Evolutionary conservation across 345 rosid genomes (phyloP).

Genomic region (Syzygium oleosum): DNA sequence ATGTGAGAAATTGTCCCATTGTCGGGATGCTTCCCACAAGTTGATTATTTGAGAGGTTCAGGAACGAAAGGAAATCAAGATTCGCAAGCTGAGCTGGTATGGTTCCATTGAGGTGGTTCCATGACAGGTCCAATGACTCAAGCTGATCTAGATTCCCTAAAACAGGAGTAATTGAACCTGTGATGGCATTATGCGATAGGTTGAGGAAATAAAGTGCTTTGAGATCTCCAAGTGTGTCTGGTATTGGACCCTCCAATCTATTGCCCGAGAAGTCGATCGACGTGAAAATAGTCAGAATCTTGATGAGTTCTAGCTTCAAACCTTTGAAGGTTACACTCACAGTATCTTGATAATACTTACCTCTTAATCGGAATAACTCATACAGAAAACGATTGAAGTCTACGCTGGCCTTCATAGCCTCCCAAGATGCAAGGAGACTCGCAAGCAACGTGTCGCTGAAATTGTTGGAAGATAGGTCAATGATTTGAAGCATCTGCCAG

Average conservation of each 20-base stretch:
- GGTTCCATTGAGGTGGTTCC: constrained; percentile 13
- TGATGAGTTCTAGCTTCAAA: constrained; percentile 8
- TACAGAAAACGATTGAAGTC: too few relatives aligned
- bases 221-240: constrained; percentile 7
- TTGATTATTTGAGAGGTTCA: constrained; percentile 33
- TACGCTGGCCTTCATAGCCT: not conserved
- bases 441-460: constrained; percentile 6
- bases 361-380: rapidly evolving
- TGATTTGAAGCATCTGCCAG: constrained; percentile 30
- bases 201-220: constrained; percentile 16
- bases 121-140: constrained; percentile 18
- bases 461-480: constrained; percentile 26
- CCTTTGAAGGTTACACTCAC: constrained; percentile 38
- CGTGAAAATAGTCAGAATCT: constrained; percentile 4
- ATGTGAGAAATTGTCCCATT: constrained; percentile 14
- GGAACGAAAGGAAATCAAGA: constrained; percentile 18
- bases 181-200: constrained; percentile 15
- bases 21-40: constrained; percentile 24
- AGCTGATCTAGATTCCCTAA: not conserved
- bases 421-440: not conserved
- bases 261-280: not conserved
- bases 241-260: constrained; percentile 6
- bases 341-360: not conserved
- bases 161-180: not conserved
- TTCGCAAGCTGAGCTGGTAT: constrained; percentile 16